Evolutionary conservation across 176 grass and related monocot species (phyloP), one percentile per base, ranked within the genome.

Genomic region (Oropetium thomaeum): DNA sequence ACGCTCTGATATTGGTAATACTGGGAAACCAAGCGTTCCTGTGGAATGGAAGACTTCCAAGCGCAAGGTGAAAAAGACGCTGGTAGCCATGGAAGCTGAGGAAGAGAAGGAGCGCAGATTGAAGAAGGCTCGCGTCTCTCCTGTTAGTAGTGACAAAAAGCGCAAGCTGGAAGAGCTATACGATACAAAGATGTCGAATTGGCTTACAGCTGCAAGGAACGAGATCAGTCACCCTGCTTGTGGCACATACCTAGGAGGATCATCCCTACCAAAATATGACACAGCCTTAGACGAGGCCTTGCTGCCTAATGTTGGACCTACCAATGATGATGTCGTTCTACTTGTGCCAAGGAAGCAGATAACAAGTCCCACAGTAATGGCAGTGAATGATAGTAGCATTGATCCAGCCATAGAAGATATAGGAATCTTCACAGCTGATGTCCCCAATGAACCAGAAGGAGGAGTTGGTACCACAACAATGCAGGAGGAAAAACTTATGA

Each of bases 91-190:
- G 77, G 79, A 83, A 78, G 86, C 85, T 10, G 85, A 87, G 25
- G 85, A 15, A 57, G 92, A 94, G 79, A 93, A 82, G 59, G 86
- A 89, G 81, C 88, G 67, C 8, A 83, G 60, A 69, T 88, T 43
- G 67, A 90, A 94, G 79, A 97, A 98, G 62, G 68, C 75, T 59
- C 62, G 67, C 26, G 34, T 77, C 37, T 87, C 70, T 7, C 57
- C 86, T 54, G 51, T 23, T 54, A 10, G n/a, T 51, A 71, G 49
- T 73, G 83, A 82, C 74, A 98, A 92, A 85, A 98, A 86, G 52
- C 83, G 86, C 67, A 93, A 88, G 70, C 47, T 98, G 77, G 80
- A 92, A 83, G 95, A 98, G 58, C 73, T 90, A 68, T 98, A 98
- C 69, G 89, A 94, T 87, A 19, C 84, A 30, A 84, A 87, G 55